phyloP scores from a whole-genome alignment of 192 early-diverging fungal species.

The Ambispora gerdemannii region DNA sequence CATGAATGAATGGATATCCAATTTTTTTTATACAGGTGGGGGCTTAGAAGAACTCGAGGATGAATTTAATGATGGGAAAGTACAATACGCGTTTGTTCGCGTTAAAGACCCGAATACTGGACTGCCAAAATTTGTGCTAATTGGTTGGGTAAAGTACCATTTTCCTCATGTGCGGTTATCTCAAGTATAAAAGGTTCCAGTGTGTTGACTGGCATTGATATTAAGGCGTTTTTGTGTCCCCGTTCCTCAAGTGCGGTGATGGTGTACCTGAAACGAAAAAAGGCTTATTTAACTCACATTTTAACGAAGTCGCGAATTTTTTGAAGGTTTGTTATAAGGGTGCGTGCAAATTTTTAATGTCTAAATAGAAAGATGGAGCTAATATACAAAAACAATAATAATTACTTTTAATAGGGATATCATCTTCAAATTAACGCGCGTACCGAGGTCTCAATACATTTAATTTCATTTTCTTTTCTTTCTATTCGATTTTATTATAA shows the following conservation, averaged over 20 bases:
- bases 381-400: background rate
- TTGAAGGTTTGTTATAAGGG: slow-evolving; percentile 57
- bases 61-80: slow-evolving; percentile 86
- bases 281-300: slow-evolving; percentile 79
- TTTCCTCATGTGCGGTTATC: background rate
- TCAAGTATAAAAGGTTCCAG: background rate
- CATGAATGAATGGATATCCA: background rate
- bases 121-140: slow-evolving; percentile 86
- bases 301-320: slow-evolving; percentile 77
- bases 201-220: too few relatives aligned
- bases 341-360: background rate
- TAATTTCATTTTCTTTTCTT: background rate
- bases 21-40: slow-evolving; percentile 56
- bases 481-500: too few relatives aligned
- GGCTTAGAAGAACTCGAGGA: slow-evolving; percentile 86
- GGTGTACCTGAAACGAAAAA: slow-evolving; percentile 90
- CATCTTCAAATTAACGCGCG: slow-evolving; percentile 89
- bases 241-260: slow-evolving; percentile 87
- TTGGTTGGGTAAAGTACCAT: slow-evolving; percentile 72
- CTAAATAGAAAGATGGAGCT: background rate
- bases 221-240: too few relatives aligned
- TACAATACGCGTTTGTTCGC: slow-evolving; percentile 83
- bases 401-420: slow-evolving; percentile 52
- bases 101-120: slow-evolving; percentile 84
- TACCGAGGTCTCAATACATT: slow-evolving; percentile 44